Evolutionary conservation across 2,329 filamentous ascomycete genomes (phyloP), one percentile per base, ranked within the genome.

Genomic region (Hypoxylon sp.): DNA sequence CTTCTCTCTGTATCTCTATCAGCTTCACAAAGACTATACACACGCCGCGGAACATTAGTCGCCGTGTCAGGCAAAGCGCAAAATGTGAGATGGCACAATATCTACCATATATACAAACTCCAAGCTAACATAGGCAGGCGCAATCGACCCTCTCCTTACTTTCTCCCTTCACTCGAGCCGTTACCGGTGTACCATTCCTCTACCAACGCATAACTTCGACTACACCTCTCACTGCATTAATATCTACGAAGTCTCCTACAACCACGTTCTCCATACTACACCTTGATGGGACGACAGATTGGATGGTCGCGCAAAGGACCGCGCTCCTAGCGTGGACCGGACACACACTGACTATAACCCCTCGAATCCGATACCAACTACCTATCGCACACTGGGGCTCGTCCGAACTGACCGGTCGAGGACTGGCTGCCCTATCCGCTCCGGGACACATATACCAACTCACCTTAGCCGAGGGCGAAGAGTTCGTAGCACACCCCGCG

Each of bases 311-410:
- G 5, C 94, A 98, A 78, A 88, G 93, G 68, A 91, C 93, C 71
- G 94, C 94, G 1, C 85, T 99, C 58, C 85, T 98, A n/a, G 96
- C 96, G 60, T 99, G 96, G 96, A 97, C 95, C 0, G 96, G 96
- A 28, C 93, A 97, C 78, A 94, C 93, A 0, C 84, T 99, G 60
- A 84, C 85, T 14, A 86, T 96, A 48, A 90, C 89, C 36, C 93
- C 94, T 2, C 90, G 89, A 50, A 84, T 97, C 71, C 94, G 94
- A 74, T 86, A 86, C 46, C 87, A 87, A 70, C 86, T 98, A 76
- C 90, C 92, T 62, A 77, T 97, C 56, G 90, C 93, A 49, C 91
- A 98, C 77, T 98, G 95, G 95, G 96, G 96, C 74, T 96, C 89
- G 82, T 94, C 95, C 11, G 88, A 92, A 70, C 84, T 98, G 65